Percentiles rank a stretch among this genome's conserved stretches.
Conservation (phyloP, 495 filamentous ascomycete species). For the Jackrogersella minutella region DNA sequence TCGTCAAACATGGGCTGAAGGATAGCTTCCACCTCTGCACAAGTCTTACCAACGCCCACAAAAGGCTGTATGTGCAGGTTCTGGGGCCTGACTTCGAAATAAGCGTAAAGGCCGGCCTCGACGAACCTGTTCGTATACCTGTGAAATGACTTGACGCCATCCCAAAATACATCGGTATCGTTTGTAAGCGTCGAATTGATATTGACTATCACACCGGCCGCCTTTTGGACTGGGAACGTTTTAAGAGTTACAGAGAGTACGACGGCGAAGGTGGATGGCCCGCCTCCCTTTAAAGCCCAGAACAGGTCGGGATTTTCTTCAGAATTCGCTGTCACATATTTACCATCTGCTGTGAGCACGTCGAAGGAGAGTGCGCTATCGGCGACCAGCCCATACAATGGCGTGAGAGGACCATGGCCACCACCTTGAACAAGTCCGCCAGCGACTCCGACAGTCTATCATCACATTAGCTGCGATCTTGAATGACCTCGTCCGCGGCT, state of each 20-base stretch:
- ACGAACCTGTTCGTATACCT: slow-evolving; percentile 51
- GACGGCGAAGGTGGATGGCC: slow-evolving; percentile 64
- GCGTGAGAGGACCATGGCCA: slow-evolving; percentile 64
- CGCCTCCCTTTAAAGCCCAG: slow-evolving; percentile 70
- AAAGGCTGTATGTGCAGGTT: slow-evolving; percentile 53
- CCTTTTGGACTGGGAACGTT: slow-evolving; percentile 53
- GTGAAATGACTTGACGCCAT: slow-evolving; percentile 56
- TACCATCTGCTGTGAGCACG: slow-evolving; percentile 66
- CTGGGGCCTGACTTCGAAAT: slow-evolving; percentile 53
- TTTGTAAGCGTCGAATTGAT: slow-evolving; percentile 50
- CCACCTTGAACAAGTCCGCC: slow-evolving; percentile 66
- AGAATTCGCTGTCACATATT: slow-evolving; percentile 59
- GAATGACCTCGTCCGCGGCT: slow-evolving; percentile 16
- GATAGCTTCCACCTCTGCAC: slow-evolving; percentile 48
- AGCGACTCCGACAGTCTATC: slow-evolving; percentile 55
- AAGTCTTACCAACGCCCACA: slow-evolving; percentile 54
- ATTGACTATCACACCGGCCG: slow-evolving; percentile 51
- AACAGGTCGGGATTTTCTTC: slow-evolving; percentile 66
- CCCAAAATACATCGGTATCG: slow-evolving; percentile 52
- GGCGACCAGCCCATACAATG: slow-evolving; percentile 61
- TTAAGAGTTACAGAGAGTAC: slow-evolving; percentile 62
- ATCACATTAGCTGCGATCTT: slow-evolving; percentile 51
- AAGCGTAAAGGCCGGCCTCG: slow-evolving; percentile 56
- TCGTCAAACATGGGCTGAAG: slow-evolving; percentile 57
- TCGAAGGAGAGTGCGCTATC: slow-evolving; percentile 63